Evolutionary conservation across 176 grass and related monocot genomes (phyloP).

Genomic region (Musa acuminata): DNA sequence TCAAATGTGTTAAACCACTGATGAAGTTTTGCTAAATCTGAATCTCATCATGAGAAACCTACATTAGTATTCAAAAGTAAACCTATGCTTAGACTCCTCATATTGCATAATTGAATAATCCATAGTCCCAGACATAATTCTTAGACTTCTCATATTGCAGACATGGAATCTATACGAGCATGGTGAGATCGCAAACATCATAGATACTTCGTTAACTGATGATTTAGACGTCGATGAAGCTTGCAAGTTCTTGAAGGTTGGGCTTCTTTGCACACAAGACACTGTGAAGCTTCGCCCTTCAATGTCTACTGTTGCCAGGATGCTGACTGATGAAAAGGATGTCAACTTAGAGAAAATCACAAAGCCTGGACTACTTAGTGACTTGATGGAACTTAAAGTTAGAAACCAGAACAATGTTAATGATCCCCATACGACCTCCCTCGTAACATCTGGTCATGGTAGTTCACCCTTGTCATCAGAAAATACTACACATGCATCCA

Average conservation of each 20-base stretch:
- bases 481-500: slow-evolving; percentile 44
- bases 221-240: slow-evolving; percentile 54
- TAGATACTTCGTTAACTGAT: slow-evolving; percentile 44
- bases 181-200: slow-evolving; percentile 38
- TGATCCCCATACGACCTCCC: slow-evolving; percentile 21
- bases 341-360: slow-evolving; percentile 37
- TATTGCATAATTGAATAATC: not conserved
- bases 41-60: not conserved
- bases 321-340: slow-evolving; percentile 52
- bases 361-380: slow-evolving; percentile 62
- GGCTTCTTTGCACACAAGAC: slow-evolving; percentile 74
- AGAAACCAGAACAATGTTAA: slow-evolving; percentile 21
- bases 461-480: slow-evolving; percentile 31
- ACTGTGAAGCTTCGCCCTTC: slow-evolving; percentile 38
- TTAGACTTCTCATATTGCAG: slow-evolving; percentile 61
- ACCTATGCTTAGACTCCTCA: not conserved
- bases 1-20: too few relatives aligned
- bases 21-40: too few relatives aligned
- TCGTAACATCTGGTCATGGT: slow-evolving; percentile 35
- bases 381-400: slow-evolving; percentile 51
- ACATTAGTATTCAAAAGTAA: not conserved
- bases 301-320: slow-evolving; percentile 37
- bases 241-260: slow-evolving; percentile 57
- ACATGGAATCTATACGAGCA: slow-evolving; percentile 53
- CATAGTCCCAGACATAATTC: slow-evolving; percentile 52